Evolutionary conservation across 441 rosid genomes (phyloP).

Genomic region (Flueggea neowawraea): DNA sequence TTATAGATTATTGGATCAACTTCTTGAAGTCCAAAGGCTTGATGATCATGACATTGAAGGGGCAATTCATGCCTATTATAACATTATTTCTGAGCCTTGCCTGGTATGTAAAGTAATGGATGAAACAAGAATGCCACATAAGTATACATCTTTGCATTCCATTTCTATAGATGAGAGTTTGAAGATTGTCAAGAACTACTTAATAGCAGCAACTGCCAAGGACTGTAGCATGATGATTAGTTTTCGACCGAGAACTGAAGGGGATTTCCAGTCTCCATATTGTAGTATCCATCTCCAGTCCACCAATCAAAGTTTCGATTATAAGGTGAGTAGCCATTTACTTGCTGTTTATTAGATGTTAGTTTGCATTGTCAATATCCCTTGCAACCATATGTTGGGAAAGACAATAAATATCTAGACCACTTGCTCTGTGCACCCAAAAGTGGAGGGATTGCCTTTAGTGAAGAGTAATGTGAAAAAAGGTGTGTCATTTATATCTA

Average conservation of each 20-base stretch:
- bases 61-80: constrained; percentile 82
- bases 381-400: background rate
- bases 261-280: constrained; percentile 32
- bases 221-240: constrained; percentile 89
- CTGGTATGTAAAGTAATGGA: constrained; percentile 43
- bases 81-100: constrained; percentile 68
- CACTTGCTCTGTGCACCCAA: too few species aligned
- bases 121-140: constrained; percentile 19
- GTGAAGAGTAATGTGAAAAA: background rate
- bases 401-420: too few species aligned
- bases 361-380: background rate
- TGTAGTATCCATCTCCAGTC: constrained; percentile 38
- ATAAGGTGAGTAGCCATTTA: constrained; percentile 47
- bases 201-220: constrained; percentile 84
- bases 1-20: constrained; percentile 62
- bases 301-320: constrained; percentile 65
- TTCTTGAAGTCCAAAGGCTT: constrained; percentile 79
- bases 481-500: constrained; percentile 2
- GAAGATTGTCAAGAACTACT: constrained; percentile 68
- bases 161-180: constrained; percentile 64
- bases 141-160: constrained; percentile 48
- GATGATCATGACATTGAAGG: constrained; percentile 80
- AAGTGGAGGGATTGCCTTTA: too few species aligned
- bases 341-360: background rate
- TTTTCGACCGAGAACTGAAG: constrained; percentile 43